Evolutionary conservation across 108 stramenopile species (phyloP).

Genomic region (Cyclotella choctawhatcheeana): DNA sequence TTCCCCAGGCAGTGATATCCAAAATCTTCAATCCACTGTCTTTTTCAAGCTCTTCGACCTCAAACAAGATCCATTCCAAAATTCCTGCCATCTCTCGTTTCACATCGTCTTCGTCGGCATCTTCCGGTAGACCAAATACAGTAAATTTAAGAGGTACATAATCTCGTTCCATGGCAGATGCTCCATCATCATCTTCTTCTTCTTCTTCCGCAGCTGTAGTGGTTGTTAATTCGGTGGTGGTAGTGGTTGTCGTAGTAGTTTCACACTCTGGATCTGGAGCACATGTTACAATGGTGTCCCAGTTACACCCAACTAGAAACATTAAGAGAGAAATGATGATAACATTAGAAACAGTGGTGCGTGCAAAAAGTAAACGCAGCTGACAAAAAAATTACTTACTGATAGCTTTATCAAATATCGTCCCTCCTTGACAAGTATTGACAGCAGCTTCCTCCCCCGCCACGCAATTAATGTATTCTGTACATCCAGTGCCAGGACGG

Average conservation of each 20-base stretch:
- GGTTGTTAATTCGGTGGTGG: background rate
- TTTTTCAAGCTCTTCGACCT: conserved; percentile 8
- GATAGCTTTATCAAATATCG: conserved; percentile 6
- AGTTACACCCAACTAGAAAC: conserved; percentile 7
- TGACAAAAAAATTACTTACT: no score
- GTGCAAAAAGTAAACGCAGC: background rate
- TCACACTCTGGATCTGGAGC: conserved; percentile 1
- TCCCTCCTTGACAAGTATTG: background rate
- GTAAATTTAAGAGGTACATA: conserved; percentile 9
- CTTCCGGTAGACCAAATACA: background rate
- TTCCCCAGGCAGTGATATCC: background rate
- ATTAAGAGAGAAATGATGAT: background rate
- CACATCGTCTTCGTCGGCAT: background rate
- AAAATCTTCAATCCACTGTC: conserved; percentile 14
- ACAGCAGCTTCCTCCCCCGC: background rate
- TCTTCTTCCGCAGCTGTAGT: background rate
- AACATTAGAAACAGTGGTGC: background rate
- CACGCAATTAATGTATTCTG: conserved; percentile 10
- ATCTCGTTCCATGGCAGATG: conserved; percentile 4
- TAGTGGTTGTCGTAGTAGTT: background rate
- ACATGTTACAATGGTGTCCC: conserved; percentile 10
- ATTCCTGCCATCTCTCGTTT: conserved; percentile 5
- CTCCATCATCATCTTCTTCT: background rate
- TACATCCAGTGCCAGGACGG: conserved; percentile 7
- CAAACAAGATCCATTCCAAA: conserved; percentile 14